These are phyloP conservation scores for Cladophialophora psammophila DNA, from an alignment of 2,329 filamentous ascomycete species.

Conservation along the genomic window DNA sequence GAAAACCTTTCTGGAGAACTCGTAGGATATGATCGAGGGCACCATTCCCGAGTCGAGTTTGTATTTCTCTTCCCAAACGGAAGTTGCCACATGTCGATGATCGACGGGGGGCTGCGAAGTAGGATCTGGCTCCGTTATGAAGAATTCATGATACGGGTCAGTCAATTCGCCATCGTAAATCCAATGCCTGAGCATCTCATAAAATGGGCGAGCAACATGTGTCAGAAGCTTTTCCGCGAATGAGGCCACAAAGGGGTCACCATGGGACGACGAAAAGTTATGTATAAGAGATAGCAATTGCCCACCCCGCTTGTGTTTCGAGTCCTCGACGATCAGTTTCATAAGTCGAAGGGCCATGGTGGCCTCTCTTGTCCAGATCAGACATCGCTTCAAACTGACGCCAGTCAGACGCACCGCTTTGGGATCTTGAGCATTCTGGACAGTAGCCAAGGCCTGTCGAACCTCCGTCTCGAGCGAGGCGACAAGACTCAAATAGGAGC, in stretches of 20 bases:
- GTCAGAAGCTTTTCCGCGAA: slow-evolving; percentile 89
- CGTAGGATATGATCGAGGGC: slow-evolving; percentile 88
- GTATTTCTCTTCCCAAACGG: slow-evolving; percentile 98
- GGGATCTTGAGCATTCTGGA: slow-evolving; percentile 69
- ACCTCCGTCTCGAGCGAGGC: slow-evolving; percentile 94
- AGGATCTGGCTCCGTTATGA: slow-evolving; percentile 82
- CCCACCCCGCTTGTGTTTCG: slow-evolving; percentile 80
- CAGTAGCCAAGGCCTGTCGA: slow-evolving; percentile 75
- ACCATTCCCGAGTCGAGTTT: slow-evolving; percentile 84
- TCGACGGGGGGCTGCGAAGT: slow-evolving; percentile 58
- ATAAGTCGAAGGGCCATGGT: slow-evolving; percentile 94
- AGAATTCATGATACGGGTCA: slow-evolving; percentile 96
- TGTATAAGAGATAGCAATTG: slow-evolving; percentile 94
- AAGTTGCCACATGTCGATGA: slow-evolving; percentile 68
- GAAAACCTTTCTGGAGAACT: slow-evolving; percentile 96
- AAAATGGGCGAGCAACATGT: slow-evolving; percentile 92
- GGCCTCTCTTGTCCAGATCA: slow-evolving; percentile 96
- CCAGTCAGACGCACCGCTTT: slow-evolving; percentile 81
- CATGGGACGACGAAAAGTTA: slow-evolving; percentile 89
- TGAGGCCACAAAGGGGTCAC: slow-evolving; percentile 89
- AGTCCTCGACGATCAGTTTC: slow-evolving; percentile 92
- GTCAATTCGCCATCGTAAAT: slow-evolving; percentile 97
- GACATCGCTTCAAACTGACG: slow-evolving; percentile 91
- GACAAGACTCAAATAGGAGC: slow-evolving; percentile 87
- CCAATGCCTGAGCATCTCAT: slow-evolving; percentile 94